Base-by-base conservation (phyloP, 1,139 yeast species). In the Geotrichum restrictum region DNA sequence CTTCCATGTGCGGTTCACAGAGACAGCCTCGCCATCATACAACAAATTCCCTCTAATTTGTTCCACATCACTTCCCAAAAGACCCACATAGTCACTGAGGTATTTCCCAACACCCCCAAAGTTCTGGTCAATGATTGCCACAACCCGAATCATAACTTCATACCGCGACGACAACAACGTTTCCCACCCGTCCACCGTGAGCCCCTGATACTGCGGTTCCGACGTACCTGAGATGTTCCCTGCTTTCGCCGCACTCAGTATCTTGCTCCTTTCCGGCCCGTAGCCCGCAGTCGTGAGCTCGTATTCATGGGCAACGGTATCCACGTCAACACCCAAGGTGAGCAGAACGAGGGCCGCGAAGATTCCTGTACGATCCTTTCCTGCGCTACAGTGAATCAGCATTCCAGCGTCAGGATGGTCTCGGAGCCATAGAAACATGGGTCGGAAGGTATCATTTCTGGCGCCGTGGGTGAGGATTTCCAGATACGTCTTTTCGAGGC, bases 361-460 rank as follows among this genome's bases (percentile, higher is more conserved):
- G 13, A 87, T 74, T 0, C 96, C 96, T 0, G 96, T 88, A 48
- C 95, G 76, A 65, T 88, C 96, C 65, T 87, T 88, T 1, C 96
- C 96, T 0, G 94, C 94, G 1, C 91, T 81, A 67, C 95, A 88
- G 64, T 86, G 94, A 65, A 83, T 80, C 5, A 85, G 69, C 57
- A 86, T 71, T 1, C 81, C 79, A 14, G 73, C 72, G 18, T 72
- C 70, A 1, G 77, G 75, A 32, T 73, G 64, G 57, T 83, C 86
- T 44, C 82, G 72, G 42, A 88, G 72, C 60, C 72, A 78, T 48
- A 70, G 68, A 59, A 84, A 80, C 32, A 85, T 73, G 1, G 65
- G 63, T 49, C 68, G 73, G 62, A 78, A 81, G 2, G 79, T 71
- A 2, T 59, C 62, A 0, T 61, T 32, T 7, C 27, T 33, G 11